Percentiles rank a stretch among this genome's conserved stretches.
phyloP scores from a whole-genome alignment of 2,329 filamentous ascomycete species.

The Diaporthe velutina region DNA sequence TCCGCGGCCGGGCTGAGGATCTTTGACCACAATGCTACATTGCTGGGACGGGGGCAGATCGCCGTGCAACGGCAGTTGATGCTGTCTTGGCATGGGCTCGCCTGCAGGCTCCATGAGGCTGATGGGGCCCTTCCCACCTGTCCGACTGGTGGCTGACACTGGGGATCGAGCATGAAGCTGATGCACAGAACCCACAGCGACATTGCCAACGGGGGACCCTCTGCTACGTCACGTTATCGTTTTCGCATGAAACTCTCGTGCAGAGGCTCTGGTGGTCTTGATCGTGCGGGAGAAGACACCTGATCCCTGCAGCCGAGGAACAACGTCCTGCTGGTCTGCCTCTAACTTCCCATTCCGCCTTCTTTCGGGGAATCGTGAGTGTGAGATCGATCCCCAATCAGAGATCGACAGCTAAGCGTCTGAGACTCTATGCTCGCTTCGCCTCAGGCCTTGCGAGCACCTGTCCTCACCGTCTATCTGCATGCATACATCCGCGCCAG shows the following conservation, averaged over 20 bases:
- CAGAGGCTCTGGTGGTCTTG: not conserved
- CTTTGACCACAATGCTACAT: constrained; percentile 25
- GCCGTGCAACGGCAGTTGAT: constrained; percentile 19
- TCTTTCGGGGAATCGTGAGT: no score
- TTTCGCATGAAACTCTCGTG: constrained; percentile 17
- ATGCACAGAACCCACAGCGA: constrained; percentile 2
- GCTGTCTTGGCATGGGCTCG: constrained; percentile 23
- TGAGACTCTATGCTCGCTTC: not conserved
- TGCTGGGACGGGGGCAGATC: constrained; percentile 21
- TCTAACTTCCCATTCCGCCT: not conserved
- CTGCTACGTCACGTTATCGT: not conserved
- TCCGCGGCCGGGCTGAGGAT: constrained; percentile 12
- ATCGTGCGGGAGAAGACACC: not conserved
- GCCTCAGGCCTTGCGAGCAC: not conserved
- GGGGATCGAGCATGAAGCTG: constrained; percentile 6
- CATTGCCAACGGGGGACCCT: not conserved
- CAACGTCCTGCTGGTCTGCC: not conserved
- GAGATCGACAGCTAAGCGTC: not conserved
- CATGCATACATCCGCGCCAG: not conserved
- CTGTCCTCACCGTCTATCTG: not conserved
- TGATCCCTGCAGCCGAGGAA: constrained; percentile 8
- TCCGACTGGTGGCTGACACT: not conserved
- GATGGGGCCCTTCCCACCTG: not conserved
- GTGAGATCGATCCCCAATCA: not conserved
- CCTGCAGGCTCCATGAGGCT: not conserved